phyloP scores from a whole-genome alignment of 1,139 yeast species.

The Hemisphaericaspora lyxosophila region DNA sequence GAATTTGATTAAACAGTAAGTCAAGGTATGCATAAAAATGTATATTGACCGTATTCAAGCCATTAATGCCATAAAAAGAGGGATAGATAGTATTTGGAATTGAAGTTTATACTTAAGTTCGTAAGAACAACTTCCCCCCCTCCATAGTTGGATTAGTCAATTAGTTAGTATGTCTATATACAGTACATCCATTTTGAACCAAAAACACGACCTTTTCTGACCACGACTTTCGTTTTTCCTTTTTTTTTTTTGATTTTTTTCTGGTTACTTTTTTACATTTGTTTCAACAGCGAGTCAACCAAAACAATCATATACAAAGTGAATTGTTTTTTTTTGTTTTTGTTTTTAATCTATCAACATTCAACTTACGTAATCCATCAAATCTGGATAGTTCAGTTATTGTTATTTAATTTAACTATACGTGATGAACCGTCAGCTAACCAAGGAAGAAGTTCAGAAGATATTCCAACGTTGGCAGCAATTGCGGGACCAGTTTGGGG shows the following conservation, averaged over 20 bases:
- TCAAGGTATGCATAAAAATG: too few relatives aligned
- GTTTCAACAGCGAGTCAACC: not conserved
- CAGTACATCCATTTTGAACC: not conserved
- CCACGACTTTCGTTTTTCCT: too few relatives aligned
- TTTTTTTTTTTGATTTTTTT: not conserved
- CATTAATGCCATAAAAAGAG: not conserved
- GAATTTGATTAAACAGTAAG: too few relatives aligned
- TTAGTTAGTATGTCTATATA: too few relatives aligned
- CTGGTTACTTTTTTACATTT: not conserved
- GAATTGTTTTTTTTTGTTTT: too few relatives aligned
- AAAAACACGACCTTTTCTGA: not conserved
- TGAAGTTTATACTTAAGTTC: too few relatives aligned
- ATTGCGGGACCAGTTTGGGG: constrained; percentile 62
- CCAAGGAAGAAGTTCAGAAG: constrained; percentile 46
- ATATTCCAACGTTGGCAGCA: constrained; percentile 60
- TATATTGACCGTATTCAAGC: too few relatives aligned
- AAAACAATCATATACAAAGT: not conserved
- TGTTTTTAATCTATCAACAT: too few relatives aligned
- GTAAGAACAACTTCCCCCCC: too few relatives aligned
- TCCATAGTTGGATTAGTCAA: too few relatives aligned
- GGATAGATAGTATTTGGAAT: too few relatives aligned
- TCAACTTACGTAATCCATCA: constrained; percentile 3
- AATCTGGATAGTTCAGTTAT: not conserved
- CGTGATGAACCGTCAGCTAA: constrained; percentile 31
- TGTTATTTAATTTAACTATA: not conserved